phyloP scores from a whole-genome alignment of 2,329 filamentous ascomycete species.

The Fusarium sacchari region DNA sequence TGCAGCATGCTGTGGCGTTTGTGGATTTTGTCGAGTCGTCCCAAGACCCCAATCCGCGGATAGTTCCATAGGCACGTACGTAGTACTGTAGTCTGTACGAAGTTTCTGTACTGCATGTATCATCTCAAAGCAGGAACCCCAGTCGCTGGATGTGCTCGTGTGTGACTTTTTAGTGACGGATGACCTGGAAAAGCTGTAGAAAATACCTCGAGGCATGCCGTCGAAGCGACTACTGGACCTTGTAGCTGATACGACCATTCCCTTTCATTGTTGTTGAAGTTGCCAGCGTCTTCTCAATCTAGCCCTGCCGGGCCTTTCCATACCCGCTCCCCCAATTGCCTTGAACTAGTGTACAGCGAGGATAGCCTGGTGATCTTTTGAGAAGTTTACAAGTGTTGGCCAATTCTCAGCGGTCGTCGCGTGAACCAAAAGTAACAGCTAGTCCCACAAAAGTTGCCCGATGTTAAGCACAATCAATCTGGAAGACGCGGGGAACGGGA shows the following conservation, averaged over 20 bases:
- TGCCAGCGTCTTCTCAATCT: neutral
- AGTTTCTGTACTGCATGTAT: slow-evolving; percentile 19
- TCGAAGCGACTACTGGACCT: neutral
- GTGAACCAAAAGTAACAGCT: slow-evolving; percentile 2
- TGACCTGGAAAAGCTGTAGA: slow-evolving; percentile 6
- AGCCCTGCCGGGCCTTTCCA: slow-evolving; percentile 21
- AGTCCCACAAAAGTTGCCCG: slow-evolving; percentile 13
- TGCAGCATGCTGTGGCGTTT: neutral
- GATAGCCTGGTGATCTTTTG: slow-evolving; percentile 12
- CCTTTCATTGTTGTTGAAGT: neutral
- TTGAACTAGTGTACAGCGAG: slow-evolving; percentile 5
- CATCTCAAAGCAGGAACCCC: neutral
- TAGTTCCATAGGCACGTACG: slow-evolving; percentile 9
- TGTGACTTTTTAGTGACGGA: neutral
- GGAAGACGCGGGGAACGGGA: slow-evolving; percentile 21
- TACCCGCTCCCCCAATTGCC: slow-evolving; percentile 31
- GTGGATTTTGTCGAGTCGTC: slow-evolving; percentile 9
- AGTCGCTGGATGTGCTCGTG: neutral
- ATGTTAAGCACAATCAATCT: slow-evolving; percentile 13
- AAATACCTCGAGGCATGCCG: slow-evolving; percentile 17
- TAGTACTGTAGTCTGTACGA: neutral
- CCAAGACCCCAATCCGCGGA: slow-evolving; percentile 9
- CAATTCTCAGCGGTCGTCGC: slow-evolving; percentile 11
- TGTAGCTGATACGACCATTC: slow-evolving; percentile 12
- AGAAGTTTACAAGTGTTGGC: neutral